These are phyloP conservation scores for Colletotrichum neosansevieriae DNA, from an alignment of 2,329 filamentous ascomycete genomes.

Conservation along the genomic window DNA sequence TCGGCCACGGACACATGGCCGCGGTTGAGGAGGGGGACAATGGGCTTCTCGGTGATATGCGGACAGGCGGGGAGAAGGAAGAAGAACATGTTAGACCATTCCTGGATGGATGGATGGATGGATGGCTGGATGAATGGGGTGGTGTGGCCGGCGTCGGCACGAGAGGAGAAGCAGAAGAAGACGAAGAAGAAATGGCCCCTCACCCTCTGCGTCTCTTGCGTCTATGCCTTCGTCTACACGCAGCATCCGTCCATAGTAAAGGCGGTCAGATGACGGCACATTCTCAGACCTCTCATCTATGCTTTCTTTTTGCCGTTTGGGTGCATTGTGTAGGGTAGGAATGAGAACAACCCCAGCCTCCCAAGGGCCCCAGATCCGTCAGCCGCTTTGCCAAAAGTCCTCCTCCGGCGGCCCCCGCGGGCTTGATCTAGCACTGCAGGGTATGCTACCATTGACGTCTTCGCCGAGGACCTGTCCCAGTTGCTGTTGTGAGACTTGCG, in stretches of 20 bases:
- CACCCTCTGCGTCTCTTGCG: neutral
- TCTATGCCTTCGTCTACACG: neutral
- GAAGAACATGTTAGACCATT: neutral
- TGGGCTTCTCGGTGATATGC: slow-evolving; percentile 4
- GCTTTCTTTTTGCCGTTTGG: slow-evolving; percentile 32
- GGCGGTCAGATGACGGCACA: slow-evolving; percentile 16
- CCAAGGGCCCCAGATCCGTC: neutral
- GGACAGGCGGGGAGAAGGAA: slow-evolving; percentile 19
- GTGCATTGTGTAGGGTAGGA: slow-evolving; percentile 3
- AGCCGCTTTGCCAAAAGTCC: slow-evolving; percentile 3
- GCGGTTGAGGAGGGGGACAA: neutral
- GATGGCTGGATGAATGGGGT: neutral
- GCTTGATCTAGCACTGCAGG: neutral
- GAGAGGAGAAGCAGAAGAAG: slow-evolving; percentile 16
- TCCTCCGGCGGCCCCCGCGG: neutral
- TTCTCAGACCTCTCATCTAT: slow-evolving; percentile 2
- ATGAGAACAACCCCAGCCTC: neutral
- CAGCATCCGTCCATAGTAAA: neutral
- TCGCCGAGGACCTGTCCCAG: neutral
- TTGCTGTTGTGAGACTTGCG: slow-evolving; percentile 28
- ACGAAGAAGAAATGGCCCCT: slow-evolving; percentile 14
- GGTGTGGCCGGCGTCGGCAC: neutral
- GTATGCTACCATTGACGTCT: slow-evolving; percentile 1
- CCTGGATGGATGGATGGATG: too few species aligned
- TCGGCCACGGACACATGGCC: slow-evolving; percentile 10